Percentiles rank a stretch among this genome's conserved stretches.
Conservation (phyloP, 148 eudicot species). For the Silene uniflora region DNA sequence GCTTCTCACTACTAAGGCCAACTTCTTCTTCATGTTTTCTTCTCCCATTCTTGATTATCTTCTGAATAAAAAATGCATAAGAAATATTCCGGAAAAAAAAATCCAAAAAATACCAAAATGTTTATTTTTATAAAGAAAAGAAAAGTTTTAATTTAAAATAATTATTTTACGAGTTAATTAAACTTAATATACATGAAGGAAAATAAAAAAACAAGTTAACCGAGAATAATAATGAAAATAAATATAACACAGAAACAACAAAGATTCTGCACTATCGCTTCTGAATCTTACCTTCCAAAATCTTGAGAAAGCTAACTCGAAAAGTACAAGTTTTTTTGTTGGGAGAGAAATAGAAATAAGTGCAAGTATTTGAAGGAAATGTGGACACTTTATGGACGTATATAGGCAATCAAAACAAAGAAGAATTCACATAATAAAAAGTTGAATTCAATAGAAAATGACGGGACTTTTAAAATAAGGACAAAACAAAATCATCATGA, state of each 20-base stretch:
- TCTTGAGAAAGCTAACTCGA: too few relatives aligned
- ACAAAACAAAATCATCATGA: too few relatives aligned
- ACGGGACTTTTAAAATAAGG: too few relatives aligned
- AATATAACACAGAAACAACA: too few relatives aligned
- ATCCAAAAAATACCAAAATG: too few relatives aligned
- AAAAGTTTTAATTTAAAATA: not conserved
- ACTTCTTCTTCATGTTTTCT: slow-evolving; percentile 9
- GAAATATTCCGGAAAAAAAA: not conserved
- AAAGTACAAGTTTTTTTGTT: not conserved
- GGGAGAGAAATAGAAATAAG: not conserved
- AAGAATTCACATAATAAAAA: not conserved
- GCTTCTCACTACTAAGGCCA: slow-evolving; percentile 53
- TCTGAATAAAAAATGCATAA: not conserved
- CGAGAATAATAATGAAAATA: too few relatives aligned
- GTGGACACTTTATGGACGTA: not conserved
- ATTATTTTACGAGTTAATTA: not conserved
- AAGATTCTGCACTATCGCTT: too few relatives aligned
- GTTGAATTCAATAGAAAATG: too few relatives aligned
- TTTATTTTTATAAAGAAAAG: too few relatives aligned
- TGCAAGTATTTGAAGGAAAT: not conserved
- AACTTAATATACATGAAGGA: too few relatives aligned
- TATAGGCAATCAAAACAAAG: not conserved
- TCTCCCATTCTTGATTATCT: slow-evolving; percentile 5
- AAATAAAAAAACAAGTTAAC: too few relatives aligned
- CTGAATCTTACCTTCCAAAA: too few relatives aligned